Conservation (phyloP, 345 rosid genomes). For the Aurinia saxatilis region DNA sequence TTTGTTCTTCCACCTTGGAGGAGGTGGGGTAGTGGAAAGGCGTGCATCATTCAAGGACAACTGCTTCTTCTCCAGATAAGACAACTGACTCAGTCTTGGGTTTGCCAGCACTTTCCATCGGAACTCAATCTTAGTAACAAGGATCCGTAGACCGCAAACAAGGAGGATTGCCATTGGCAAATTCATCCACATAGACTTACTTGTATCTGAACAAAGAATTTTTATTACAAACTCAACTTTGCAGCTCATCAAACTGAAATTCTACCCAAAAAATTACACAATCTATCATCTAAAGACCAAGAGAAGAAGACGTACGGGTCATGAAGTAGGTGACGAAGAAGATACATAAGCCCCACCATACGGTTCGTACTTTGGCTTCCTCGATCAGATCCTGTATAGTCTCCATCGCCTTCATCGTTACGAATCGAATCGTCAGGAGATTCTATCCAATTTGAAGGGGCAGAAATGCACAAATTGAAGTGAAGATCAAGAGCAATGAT, state of each 20-base stretch:
- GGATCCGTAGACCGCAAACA: slow-evolving; percentile 42
- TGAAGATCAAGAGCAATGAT: neutral
- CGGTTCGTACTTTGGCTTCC: slow-evolving; percentile 78
- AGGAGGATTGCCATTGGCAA: slow-evolving; percentile 69
- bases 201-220: too few species aligned
- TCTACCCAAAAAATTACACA: too few species aligned
- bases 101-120: slow-evolving; percentile 47
- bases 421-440: neutral
- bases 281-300: too few species aligned
- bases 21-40: slow-evolving; percentile 45
- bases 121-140: slow-evolving; percentile 65
- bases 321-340: slow-evolving; percentile 74
- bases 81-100: slow-evolving; percentile 35
- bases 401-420: slow-evolving; percentile 66
- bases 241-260: too few species aligned
- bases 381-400: slow-evolving; percentile 92
- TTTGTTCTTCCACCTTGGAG: slow-evolving; percentile 72
- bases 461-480: neutral
- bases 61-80: slow-evolving; percentile 63
- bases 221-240: too few species aligned
- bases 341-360: slow-evolving; percentile 80
- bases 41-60: slow-evolving; percentile 72
- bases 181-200: slow-evolving; percentile 94
- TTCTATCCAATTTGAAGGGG: slow-evolving; percentile 2
- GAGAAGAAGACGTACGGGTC: slow-evolving; percentile 53